These are phyloP conservation scores for Xylaria hypoxylon DNA, from an alignment of 2,329 filamentous ascomycete genomes.

Conservation along the genomic window DNA sequence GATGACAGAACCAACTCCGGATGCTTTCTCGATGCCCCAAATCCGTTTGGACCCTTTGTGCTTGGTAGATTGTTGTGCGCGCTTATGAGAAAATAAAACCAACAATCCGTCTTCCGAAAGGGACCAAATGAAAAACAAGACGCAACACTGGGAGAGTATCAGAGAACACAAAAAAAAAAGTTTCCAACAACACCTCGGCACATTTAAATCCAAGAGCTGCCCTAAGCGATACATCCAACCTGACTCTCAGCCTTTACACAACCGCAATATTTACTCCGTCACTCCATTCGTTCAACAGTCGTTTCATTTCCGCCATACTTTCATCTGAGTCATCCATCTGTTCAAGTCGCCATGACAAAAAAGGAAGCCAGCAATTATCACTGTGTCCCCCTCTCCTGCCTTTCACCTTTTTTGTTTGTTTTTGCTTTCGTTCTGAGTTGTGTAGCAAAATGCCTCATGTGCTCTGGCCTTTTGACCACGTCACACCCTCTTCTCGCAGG, in stretches of 20 bases:
- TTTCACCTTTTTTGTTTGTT: not conserved
- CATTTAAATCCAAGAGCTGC: constrained; percentile 24
- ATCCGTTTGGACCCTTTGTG: constrained; percentile 34
- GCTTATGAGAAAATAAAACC: constrained; percentile 31
- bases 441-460: constrained; percentile 26
- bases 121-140: constrained; percentile 17
- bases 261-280: constrained; percentile 37
- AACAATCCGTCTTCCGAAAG: constrained; percentile 36
- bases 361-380: constrained; percentile 25
- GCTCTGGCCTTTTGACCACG: constrained; percentile 17
- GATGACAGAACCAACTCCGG: constrained; percentile 38
- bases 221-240: constrained; percentile 32
- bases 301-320: constrained; percentile 36
- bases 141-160: constrained; percentile 35
- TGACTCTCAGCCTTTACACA: constrained; percentile 30
- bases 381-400: constrained; percentile 5
- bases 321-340: constrained; percentile 35
- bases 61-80: constrained; percentile 30
- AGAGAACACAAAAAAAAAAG: constrained; percentile 20
- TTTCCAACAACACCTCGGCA: constrained; percentile 29
- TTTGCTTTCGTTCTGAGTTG: constrained; percentile 24
- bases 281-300: constrained; percentile 38
- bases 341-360: constrained; percentile 28
- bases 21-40: constrained; percentile 35
- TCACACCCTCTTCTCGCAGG: constrained; percentile 15